Percentiles rank a stretch among this genome's conserved stretches.
Evolutionary conservation across 2,329 filamentous ascomycete species (phyloP).

Genomic region (Endoconidiophora laricicola): DNA sequence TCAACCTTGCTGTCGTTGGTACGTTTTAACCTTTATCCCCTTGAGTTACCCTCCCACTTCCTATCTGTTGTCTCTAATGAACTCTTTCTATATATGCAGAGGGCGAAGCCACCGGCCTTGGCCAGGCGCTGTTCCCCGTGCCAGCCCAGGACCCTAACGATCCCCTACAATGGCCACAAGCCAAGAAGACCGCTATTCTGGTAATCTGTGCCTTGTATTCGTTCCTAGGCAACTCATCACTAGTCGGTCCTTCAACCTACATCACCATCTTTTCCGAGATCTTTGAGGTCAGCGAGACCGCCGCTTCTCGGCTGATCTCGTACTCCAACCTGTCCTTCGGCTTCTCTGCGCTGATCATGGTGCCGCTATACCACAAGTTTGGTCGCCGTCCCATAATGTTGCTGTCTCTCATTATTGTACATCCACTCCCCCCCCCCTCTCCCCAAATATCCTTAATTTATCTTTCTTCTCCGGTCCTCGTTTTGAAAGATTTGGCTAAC

Average conservation of each 20-base stretch:
- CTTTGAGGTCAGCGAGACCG: constrained; percentile 32
- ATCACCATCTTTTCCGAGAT: constrained; percentile 35
- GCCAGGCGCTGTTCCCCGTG: constrained; percentile 43
- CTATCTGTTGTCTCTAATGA: neutral
- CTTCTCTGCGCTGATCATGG: constrained; percentile 35
- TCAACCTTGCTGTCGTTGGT: constrained; percentile 28
- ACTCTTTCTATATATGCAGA: constrained; percentile 20
- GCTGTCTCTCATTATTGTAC: constrained; percentile 22
- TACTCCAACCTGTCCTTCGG: constrained; percentile 46
- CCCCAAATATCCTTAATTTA: neutral
- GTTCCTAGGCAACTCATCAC: constrained; percentile 18
- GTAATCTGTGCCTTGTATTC: constrained; percentile 21
- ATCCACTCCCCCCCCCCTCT: constrained; percentile 4
- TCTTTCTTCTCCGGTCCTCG: neutral
- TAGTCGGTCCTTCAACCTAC: constrained; percentile 41
- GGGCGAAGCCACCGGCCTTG: constrained; percentile 41
- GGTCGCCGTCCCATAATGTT: constrained; percentile 29
- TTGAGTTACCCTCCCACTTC: no score
- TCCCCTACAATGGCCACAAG: constrained; percentile 38
- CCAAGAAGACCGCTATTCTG: constrained; percentile 40
- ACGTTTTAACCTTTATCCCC: constrained; percentile 5
- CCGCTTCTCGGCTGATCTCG: constrained; percentile 38
- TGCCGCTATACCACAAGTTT: constrained; percentile 37
- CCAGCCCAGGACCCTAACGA: constrained; percentile 45
- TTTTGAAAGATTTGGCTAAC: neutral